These are phyloP conservation scores for Penicillium subrubescens DNA, from an alignment of 495 filamentous ascomycete species.

Conservation along the genomic window DNA sequence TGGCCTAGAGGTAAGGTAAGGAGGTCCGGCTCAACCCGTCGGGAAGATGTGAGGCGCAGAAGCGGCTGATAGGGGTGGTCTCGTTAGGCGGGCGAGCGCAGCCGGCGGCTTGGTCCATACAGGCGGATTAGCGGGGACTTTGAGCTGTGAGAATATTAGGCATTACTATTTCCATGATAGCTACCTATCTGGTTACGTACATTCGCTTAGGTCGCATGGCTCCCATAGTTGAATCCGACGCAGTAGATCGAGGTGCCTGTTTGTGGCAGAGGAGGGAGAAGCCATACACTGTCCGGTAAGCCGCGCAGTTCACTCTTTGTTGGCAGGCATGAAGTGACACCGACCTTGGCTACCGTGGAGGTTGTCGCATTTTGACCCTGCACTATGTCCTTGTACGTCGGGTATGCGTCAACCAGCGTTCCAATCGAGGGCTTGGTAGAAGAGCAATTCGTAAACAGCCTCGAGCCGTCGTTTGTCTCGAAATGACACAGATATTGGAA, in stretches of 20 bases:
- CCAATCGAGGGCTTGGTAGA: no score
- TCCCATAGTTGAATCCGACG: slow-evolving; percentile 47
- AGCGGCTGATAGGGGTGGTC: slow-evolving; percentile 37
- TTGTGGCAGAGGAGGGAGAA: slow-evolving; percentile 25
- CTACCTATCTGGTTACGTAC: no score
- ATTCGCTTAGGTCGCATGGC: slow-evolving; percentile 46
- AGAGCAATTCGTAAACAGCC: no score
- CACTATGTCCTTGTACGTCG: no score
- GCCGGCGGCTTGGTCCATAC: slow-evolving; percentile 47
- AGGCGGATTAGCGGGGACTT: slow-evolving; percentile 36
- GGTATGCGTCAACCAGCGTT: no score
- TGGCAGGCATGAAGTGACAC: no score
- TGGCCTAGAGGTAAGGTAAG: no score
- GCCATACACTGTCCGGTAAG: neutral
- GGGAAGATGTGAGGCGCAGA: slow-evolving; percentile 40
- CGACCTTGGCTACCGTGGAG: neutral
- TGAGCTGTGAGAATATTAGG: slow-evolving; percentile 24
- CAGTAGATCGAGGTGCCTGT: slow-evolving; percentile 32
- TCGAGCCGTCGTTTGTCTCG: no score
- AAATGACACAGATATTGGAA: no score
- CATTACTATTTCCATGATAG: no score
- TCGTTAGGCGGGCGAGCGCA: slow-evolving; percentile 38
- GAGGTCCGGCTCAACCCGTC: no score
- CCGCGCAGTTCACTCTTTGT: neutral
- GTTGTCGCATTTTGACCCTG: no score